These are phyloP conservation scores for Lactifluus hygrophoroides DNA, from an alignment of 768 basidiomycete genomes.

Conservation along the genomic window DNA sequence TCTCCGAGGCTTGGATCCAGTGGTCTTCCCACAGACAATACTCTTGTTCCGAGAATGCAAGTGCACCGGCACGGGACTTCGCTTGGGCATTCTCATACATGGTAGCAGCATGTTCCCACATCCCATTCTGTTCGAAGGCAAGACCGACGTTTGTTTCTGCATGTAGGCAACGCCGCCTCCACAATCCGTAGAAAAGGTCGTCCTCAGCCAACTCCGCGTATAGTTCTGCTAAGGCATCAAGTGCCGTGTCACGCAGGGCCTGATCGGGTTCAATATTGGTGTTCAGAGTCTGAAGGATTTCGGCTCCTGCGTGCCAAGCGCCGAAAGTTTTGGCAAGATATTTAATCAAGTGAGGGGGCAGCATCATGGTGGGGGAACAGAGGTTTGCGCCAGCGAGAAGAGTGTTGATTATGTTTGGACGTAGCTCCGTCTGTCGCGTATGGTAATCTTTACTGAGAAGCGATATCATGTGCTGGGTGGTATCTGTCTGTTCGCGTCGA, in stretches of 20 bases:
- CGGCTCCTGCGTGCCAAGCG: slow-evolving; percentile 88
- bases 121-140: slow-evolving; percentile 90
- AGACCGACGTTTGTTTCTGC: slow-evolving; percentile 82
- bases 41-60: slow-evolving; percentile 90
- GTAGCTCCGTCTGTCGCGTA: slow-evolving; percentile 75
- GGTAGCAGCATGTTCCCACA: slow-evolving; percentile 89
- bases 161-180: slow-evolving; percentile 85
- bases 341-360: slow-evolving; percentile 93
- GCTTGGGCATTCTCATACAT: slow-evolving; percentile 87
- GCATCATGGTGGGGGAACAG: slow-evolving; percentile 78
- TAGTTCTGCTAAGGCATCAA: slow-evolving; percentile 87
- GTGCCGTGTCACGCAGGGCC: slow-evolving; percentile 70
- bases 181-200: slow-evolving; percentile 94
- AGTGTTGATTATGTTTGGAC: slow-evolving; percentile 90
- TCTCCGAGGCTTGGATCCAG: slow-evolving; percentile 93
- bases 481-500: slow-evolving; percentile 78
- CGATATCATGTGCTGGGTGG: slow-evolving; percentile 83
- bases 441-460: slow-evolving; percentile 93
- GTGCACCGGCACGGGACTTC: slow-evolving; percentile 68
- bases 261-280: slow-evolving; percentile 73
- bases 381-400: slow-evolving; percentile 76
- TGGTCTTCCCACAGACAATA: slow-evolving; percentile 99
- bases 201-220: slow-evolving; percentile 96
- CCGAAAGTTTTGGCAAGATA: slow-evolving; percentile 94
- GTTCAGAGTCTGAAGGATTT: slow-evolving; percentile 76